A percentile compares a stretch with the other conserved stretches of the same genome.
phyloP scores from a whole-genome alignment of 75 land plant species.

The Ceratopteris richardii region DNA sequence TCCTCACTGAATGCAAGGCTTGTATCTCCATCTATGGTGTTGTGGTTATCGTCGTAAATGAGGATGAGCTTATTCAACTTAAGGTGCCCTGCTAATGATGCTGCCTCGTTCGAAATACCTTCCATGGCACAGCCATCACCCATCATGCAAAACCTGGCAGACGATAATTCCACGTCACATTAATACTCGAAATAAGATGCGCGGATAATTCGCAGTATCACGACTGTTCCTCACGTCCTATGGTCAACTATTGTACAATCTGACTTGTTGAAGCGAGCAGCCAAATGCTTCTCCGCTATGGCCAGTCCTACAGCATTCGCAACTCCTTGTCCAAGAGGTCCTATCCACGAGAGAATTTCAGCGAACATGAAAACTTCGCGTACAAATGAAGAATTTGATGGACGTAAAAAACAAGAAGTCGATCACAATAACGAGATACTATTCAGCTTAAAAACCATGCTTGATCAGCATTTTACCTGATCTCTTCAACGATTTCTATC shows the following conservation, averaged over 20 bases:
- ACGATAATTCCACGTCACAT: no score
- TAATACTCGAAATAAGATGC: no score
- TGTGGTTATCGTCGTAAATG: conserved; percentile 64
- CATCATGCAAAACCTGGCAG: conserved; percentile 54
- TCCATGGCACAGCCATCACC: conserved; percentile 81
- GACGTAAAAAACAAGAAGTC: no score
- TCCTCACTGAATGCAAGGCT: conserved; percentile 51
- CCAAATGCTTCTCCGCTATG: conserved; percentile 56
- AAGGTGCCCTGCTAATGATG: conserved; percentile 59
- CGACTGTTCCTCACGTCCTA: conserved; percentile 49
- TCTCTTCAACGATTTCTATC: no score
- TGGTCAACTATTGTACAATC: conserved; percentile 53
- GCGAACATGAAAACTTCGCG: no score
- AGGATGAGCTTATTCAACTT: conserved; percentile 54
- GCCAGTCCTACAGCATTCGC: conserved; percentile 80
- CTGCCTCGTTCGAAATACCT: conserved; percentile 65
- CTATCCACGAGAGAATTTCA: no score
- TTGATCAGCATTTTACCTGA: no score
- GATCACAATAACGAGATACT: no score
- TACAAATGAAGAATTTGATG: no score
- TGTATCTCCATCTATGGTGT: conserved; percentile 61
- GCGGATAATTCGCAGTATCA: no score
- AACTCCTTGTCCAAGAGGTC: conserved; percentile 80
- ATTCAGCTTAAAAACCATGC: no score
- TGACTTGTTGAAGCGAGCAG: conserved; percentile 58